These are phyloP conservation scores for Nowakowskiella sp. DNA, from an alignment of 192 early-diverging fungal genomes.

Conservation along the genomic window DNA sequence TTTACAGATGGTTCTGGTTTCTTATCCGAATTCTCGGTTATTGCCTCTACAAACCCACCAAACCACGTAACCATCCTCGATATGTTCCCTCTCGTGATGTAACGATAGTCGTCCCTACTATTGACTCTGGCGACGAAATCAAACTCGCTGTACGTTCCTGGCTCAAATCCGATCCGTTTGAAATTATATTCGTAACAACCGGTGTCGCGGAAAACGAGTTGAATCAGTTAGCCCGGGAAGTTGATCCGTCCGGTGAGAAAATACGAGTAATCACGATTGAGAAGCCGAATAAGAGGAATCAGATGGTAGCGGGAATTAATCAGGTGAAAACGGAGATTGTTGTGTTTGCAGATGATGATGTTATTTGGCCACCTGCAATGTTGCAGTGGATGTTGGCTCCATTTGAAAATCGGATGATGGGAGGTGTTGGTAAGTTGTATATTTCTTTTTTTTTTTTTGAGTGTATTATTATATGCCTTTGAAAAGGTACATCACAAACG, in stretches of 20 bases:
- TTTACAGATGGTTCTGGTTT: conserved; percentile 68
- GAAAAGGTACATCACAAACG: conserved; percentile 48
- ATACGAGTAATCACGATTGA: conserved; percentile 50
- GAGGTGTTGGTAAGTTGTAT: conserved; percentile 48
- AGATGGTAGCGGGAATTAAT: conserved; percentile 64
- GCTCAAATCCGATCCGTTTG: conserved; percentile 53
- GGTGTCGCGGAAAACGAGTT: conserved; percentile 27
- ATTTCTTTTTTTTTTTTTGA: conserved; percentile 1
- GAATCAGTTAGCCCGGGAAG: conserved; percentile 48
- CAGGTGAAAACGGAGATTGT: conserved; percentile 52
- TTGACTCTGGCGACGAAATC: conserved; percentile 68
- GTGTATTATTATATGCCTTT: conserved; percentile 1
- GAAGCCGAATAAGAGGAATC: conserved; percentile 55
- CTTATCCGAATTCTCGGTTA: conserved; percentile 51
- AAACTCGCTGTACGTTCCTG: conserved; percentile 57
- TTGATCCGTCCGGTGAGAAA: conserved; percentile 34
- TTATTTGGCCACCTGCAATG: conserved; percentile 57
- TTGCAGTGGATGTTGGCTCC: conserved; percentile 59
- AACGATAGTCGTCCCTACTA: conserved; percentile 67
- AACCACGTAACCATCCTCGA: conserved; percentile 47
- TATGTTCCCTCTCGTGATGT: conserved; percentile 52
- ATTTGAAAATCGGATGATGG: conserved; percentile 64
- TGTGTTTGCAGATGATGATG: conserved; percentile 66
- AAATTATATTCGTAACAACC: conserved; percentile 65
- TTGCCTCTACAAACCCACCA: conserved; percentile 51